A percentile compares a stretch with the other conserved stretches of the same genome.
Evolutionary conservation across 2,329 filamentous ascomycete genomes (phyloP).

Genomic region (Colletotrichum chlorophyti): DNA sequence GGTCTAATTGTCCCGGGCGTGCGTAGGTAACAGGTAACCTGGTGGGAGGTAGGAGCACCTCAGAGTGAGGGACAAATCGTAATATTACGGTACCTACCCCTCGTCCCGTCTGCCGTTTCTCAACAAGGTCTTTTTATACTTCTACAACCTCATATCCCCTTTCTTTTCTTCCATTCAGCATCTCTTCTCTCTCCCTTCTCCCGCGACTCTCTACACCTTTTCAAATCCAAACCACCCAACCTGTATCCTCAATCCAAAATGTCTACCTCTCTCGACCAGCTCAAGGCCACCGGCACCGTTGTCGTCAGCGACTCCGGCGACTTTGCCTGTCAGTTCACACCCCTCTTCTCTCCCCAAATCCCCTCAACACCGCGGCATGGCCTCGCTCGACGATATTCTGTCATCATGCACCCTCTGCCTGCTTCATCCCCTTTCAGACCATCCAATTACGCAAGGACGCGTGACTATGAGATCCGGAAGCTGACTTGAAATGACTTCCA

Average conservation of each 20-base stretch:
- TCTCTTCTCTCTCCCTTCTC: not conserved
- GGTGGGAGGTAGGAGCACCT: too few relatives aligned
- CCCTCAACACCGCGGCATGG: conserved; percentile 14
- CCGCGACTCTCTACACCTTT: not conserved
- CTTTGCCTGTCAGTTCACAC: conserved; percentile 72
- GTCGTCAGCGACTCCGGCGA: conserved; percentile 97
- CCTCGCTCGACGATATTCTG: too few relatives aligned
- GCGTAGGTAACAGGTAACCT: too few relatives aligned
- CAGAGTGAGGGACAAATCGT: conserved; percentile 13
- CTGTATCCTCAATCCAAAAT: conserved; percentile 54
- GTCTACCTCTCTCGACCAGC: conserved; percentile 91
- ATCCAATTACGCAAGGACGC: too few relatives aligned
- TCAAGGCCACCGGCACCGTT: conserved; percentile 95
- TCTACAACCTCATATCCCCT: conserved; percentile 11
- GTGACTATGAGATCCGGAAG: too few relatives aligned
- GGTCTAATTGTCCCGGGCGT: too few relatives aligned
- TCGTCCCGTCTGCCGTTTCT: conserved; percentile 7
- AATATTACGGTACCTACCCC: too few relatives aligned
- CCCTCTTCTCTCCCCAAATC: conserved; percentile 1
- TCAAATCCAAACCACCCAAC: conserved; percentile 17
- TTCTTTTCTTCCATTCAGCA: conserved; percentile 12
- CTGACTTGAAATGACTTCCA: conserved; percentile 42
- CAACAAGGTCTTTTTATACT: conserved; percentile 16
- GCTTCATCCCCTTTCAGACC: too few relatives aligned
- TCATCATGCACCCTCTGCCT: too few relatives aligned